Percentiles rank a stretch among this genome's conserved stretches.
These are phyloP conservation scores for Euphorbia tirucalli DNA, from an alignment of 345 rosid genomes.

Conservation along the genomic window DNA sequence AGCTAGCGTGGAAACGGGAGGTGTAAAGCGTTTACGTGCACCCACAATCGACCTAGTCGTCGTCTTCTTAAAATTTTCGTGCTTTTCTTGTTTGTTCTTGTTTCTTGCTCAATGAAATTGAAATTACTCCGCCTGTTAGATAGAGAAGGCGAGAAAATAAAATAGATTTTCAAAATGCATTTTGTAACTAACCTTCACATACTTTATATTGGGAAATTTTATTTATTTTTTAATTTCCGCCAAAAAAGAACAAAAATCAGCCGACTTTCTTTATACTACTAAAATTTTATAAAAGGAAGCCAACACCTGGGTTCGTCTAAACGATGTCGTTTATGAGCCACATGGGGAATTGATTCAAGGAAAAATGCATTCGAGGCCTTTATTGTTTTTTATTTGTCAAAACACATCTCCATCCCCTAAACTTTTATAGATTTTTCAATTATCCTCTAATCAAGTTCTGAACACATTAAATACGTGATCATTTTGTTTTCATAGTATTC, in stretches of 20 bases:
- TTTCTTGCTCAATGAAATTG: not conserved
- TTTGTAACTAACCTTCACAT: constrained; percentile 2
- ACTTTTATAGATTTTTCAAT: too few species aligned
- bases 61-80: constrained; percentile 8
- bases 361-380: too few species aligned
- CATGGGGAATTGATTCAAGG: too few species aligned
- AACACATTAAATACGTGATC: too few species aligned
- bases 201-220: not conserved
- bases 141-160: not conserved
- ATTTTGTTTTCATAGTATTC: too few species aligned
- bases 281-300: not conserved
- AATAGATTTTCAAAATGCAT: constrained; percentile 12
- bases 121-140: not conserved
- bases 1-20: constrained; percentile 8
- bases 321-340: not conserved
- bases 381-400: too few species aligned
- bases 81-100: not conserved
- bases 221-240: not conserved
- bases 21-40: constrained; percentile 39
- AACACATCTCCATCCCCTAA: too few species aligned
- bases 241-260: not conserved
- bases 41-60: constrained; percentile 21
- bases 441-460: too few species aligned
- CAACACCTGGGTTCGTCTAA: not conserved
- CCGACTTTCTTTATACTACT: too few species aligned